These are phyloP conservation scores for Endoconidiophora laricicola DNA, from an alignment of 2,329 filamentous ascomycete species.

Conservation along the genomic window DNA sequence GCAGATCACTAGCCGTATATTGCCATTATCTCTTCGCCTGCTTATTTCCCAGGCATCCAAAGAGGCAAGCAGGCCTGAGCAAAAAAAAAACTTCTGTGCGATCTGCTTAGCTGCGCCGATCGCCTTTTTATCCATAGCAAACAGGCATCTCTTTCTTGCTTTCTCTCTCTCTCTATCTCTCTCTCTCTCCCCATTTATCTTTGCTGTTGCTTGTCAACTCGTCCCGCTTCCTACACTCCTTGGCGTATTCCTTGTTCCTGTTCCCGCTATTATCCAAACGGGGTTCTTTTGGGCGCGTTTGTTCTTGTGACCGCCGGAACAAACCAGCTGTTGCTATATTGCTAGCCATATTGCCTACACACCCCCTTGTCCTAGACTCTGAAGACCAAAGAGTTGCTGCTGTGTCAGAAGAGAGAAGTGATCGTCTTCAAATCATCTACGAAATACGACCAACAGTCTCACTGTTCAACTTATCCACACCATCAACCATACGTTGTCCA, in stretches of 20 bases:
- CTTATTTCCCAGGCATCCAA: neutral
- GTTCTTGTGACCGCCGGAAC: no score
- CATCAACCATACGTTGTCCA: neutral
- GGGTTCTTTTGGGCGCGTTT: no score
- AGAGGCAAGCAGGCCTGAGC: neutral
- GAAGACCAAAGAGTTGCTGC: no score
- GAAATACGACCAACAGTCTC: neutral
- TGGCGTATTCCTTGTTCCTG: neutral
- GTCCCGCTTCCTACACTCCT: conserved; percentile 1
- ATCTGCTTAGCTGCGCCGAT: conserved; percentile 4
- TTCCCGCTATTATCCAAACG: neutral
- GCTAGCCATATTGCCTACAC: neutral
- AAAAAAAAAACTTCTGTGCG: neutral
- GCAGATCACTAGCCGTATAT: neutral
- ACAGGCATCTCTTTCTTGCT: neutral
- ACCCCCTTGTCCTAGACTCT: neutral
- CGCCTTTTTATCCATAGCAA: neutral
- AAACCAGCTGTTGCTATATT: neutral
- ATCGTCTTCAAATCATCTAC: no score
- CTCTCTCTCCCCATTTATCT: neutral
- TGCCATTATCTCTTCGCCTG: neutral
- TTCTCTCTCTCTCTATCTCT: neutral
- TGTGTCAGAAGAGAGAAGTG: no score
- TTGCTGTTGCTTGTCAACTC: conserved; percentile 1
- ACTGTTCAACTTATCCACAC: neutral